Evolutionary conservation across 2,329 filamentous ascomycete species (phyloP), one percentile per base, ranked within the genome.

Genomic region (Aspergillus brunneoviolaceus): DNA sequence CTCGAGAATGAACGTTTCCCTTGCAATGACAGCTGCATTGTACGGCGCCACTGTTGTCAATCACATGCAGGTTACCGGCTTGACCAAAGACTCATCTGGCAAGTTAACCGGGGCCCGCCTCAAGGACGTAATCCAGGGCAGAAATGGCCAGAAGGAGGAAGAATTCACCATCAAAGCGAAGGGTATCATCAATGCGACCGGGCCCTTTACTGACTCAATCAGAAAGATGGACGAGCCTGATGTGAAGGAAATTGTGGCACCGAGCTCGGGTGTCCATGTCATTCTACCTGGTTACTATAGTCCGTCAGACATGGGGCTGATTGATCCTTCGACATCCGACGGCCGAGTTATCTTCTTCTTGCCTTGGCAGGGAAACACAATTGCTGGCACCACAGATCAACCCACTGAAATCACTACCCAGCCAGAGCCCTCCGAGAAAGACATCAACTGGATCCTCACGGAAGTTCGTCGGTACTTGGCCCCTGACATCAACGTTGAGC

Each of bases 301-400:
- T 69, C 91, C 91, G 49, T 84, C 87, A 21, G 89, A 92, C 71
- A 95, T 96, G 91, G 92, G 92, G 62, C 82, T 96, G 47, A 90
- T 96, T 68, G 92, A 96, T 70, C 91, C 92, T 5, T 87, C 87
- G 47, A 95, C 92, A 2, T 96, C 91, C 1, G 92, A 96, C 71
- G 92, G 92, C 21, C 86, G 92, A 73, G 92, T 96, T 53, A 94
- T 96, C 71, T 96, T 96, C 85, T 96, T 96, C 83, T 82, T 96
- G 47, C 92, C 92, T 23, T 96, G 92, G 92, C 91, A 96, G 79
- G 91, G 91, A 52, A 95, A 95, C 78, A 96, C 91, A 14, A 95
- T 96, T 71, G 92, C 91, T 50, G 92, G 92, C 62, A 96, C 92
- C 5, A 96, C 91, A 7, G 92, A 96, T 72, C 88, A 89, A 45